Percentiles rank a stretch among this genome's conserved stretches.
These are phyloP conservation scores for Epichloe bromicola DNA, from an alignment of 2,329 filamentous ascomycete species.

Conservation along the genomic window DNA sequence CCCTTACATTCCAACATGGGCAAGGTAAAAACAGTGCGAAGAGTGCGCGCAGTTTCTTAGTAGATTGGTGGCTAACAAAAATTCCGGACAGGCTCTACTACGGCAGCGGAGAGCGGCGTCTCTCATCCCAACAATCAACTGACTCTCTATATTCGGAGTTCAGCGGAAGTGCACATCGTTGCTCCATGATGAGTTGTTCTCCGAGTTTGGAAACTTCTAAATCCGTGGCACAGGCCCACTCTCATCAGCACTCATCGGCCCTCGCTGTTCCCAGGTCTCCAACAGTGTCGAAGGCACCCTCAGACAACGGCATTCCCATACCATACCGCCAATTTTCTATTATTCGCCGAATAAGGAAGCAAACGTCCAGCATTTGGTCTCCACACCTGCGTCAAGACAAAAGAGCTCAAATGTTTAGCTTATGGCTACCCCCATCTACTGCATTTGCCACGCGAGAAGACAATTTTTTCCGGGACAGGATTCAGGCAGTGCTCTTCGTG, in stretches of 20 bases:
- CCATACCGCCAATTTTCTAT: conserved; percentile 19
- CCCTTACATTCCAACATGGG: conserved; percentile 39
- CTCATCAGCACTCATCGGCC: conserved; percentile 32
- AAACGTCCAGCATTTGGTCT: conserved; percentile 54
- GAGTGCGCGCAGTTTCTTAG: conserved; percentile 6
- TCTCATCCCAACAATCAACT: conserved; percentile 28
- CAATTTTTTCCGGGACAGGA: conserved; percentile 55
- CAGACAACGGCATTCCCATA: conserved; percentile 16
- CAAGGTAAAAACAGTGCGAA: conserved; percentile 24
- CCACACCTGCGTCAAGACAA: conserved; percentile 57
- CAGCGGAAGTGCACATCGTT: conserved; percentile 33
- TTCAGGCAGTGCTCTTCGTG: conserved; percentile 63
- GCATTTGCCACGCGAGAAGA: conserved; percentile 50
- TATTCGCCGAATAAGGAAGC: conserved; percentile 26
- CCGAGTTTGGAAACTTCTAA: conserved; percentile 28
- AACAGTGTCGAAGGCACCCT: neutral
- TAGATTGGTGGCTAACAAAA: neutral
- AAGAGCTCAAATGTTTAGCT: conserved; percentile 42
- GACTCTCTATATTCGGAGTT: conserved; percentile 33
- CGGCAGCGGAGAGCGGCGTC: conserved; percentile 47
- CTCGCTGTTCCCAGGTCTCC: conserved; percentile 26
- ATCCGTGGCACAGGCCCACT: conserved; percentile 21
- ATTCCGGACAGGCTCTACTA: conserved; percentile 49
- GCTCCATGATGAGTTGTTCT: conserved; percentile 33
- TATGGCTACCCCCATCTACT: conserved; percentile 63